Percentiles rank a stretch among this genome's conserved stretches.
phyloP scores from a whole-genome alignment of 306 rosid genomes.

The Cucumis sativus region Cucumber_9930_V3 NC_026656.2:18714001-18714500 shows the following conservation, averaged over 20 bases:
- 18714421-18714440: background rate
- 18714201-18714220: slow-evolving; percentile 49
- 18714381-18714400: slow-evolving; percentile 39
- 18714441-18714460: slow-evolving; percentile 1
- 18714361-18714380: slow-evolving; percentile 27
- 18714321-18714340: slow-evolving; percentile 57
- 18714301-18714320: slow-evolving; percentile 19
- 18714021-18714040: background rate
- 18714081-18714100: background rate
- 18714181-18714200: background rate
- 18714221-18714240: slow-evolving; percentile 29
- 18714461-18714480: slow-evolving; percentile 20
- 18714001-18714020: background rate
- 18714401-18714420: background rate
- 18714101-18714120: slow-evolving; percentile 19
- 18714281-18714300: slow-evolving; percentile 47
- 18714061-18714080: background rate
- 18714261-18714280: slow-evolving; percentile 35
- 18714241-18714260: slow-evolving; percentile 34
- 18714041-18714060: slow-evolving; percentile 10
- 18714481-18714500: background rate
- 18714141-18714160: background rate
- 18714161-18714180: background rate
- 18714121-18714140: slow-evolving; percentile 13
- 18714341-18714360: slow-evolving; percentile 48